These are phyloP conservation scores for Yamadazyma takamatsuzukensis DNA, from an alignment of 805 yeast genomes.

Conservation along the genomic window DNA sequence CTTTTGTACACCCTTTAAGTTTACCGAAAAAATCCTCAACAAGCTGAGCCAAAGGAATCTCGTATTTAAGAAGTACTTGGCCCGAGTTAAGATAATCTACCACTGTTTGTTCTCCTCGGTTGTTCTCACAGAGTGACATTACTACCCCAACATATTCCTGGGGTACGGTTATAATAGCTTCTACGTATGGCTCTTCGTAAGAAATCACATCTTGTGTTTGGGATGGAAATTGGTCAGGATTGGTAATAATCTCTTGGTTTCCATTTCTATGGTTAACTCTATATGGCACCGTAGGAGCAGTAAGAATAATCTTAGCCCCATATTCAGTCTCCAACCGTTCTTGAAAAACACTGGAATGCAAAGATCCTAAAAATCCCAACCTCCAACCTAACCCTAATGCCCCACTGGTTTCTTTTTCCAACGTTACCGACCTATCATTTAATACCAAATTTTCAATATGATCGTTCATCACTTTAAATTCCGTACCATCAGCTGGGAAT, in stretches of 20 bases:
- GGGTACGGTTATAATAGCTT: constrained; percentile 87
- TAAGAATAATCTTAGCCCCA: constrained; percentile 86
- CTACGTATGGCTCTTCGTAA: constrained; percentile 82
- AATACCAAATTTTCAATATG: constrained; percentile 82
- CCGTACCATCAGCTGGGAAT: constrained; percentile 92
- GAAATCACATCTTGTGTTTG: constrained; percentile 45
- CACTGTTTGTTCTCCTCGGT: constrained; percentile 80
- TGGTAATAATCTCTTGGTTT: constrained; percentile 61
- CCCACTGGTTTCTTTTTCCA: constrained; percentile 86
- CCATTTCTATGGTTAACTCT: constrained; percentile 69
- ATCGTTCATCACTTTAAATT: constrained; percentile 85
- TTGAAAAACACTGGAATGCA: constrained; percentile 92
- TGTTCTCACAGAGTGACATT: constrained; percentile 78
- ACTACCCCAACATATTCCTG: constrained; percentile 85
- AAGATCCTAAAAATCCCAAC: constrained; percentile 87
- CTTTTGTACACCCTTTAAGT: constrained; percentile 82
- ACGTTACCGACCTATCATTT: constrained; percentile 87
- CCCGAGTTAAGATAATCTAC: constrained; percentile 73
- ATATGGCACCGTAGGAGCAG: constrained; percentile 96
- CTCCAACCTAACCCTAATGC: constrained; percentile 99
- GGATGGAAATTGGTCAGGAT: constrained; percentile 92
- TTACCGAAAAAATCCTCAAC: constrained; percentile 96
- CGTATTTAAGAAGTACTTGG: constrained; percentile 76
- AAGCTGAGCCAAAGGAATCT: constrained; percentile 80
- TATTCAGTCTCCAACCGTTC: constrained; percentile 91